A percentile compares a stretch with the other conserved stretches of the same genome.
phyloP scores from a whole-genome alignment of 495 filamentous ascomycete species.

The Neurospora africana region DNA sequence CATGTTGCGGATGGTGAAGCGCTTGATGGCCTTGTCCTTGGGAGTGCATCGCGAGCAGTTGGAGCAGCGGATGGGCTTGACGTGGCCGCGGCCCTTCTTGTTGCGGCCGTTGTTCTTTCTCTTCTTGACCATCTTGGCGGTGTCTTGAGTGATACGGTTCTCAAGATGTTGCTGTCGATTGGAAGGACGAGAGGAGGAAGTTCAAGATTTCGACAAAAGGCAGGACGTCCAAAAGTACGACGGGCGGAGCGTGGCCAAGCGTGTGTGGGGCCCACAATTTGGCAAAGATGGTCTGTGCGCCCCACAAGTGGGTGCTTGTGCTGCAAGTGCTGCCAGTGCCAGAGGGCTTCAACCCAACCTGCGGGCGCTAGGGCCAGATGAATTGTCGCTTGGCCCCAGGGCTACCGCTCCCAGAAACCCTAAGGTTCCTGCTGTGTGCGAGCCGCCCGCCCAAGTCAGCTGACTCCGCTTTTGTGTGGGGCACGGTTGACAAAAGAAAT shows the following conservation, averaged over 20 bases:
- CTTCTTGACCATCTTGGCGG: conserved; percentile 99
- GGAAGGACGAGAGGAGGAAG: conserved; percentile 9
- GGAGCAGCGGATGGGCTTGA: conserved; percentile 99
- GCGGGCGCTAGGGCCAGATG: neutral
- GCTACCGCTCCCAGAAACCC: conserved; percentile 18
- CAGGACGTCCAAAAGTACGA: neutral
- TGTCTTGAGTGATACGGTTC: conserved; percentile 35
- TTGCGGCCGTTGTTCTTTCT: conserved; percentile 98
- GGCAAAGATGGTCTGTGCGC: neutral
- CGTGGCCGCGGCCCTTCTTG: conserved; percentile 98
- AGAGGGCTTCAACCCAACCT: neutral
- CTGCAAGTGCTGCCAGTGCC: neutral
- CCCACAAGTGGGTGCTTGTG: neutral
- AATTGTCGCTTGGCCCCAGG: conserved; percentile 8
- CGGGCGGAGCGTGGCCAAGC: conserved; percentile 6
- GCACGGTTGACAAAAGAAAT: conserved; percentile 18
- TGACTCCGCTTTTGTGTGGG: conserved; percentile 23
- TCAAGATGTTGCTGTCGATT: conserved; percentile 22
- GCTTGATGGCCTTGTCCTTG: conserved; percentile 99
- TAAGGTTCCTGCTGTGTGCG: conserved; percentile 7
- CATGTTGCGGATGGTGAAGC: conserved; percentile 99
- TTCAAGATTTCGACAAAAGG: conserved; percentile 19
- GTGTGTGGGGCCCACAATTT: conserved; percentile 5
- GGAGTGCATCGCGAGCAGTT: conserved; percentile 99
- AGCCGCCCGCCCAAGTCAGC: conserved; percentile 12